These are phyloP conservation scores for Vaccinium darrowii DNA, from an alignment of 148 eudicot species.

Conservation along the genomic window DNA sequence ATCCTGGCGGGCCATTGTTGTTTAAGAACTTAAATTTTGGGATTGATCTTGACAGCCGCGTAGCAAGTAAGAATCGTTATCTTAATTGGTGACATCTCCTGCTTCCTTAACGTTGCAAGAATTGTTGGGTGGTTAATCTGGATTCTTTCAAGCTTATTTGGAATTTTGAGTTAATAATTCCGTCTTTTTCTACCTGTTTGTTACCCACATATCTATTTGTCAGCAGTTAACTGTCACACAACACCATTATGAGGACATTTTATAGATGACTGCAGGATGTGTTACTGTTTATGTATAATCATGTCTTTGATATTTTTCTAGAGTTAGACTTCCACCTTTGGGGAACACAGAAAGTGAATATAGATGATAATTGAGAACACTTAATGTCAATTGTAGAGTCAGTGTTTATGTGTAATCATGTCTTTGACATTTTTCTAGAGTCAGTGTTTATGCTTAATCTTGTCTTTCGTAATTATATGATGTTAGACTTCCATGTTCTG, in stretches of 20 bases:
- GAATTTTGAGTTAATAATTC: background rate
- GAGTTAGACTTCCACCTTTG: background rate
- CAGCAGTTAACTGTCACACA: background rate
- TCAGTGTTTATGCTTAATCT: background rate
- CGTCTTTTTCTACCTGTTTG: background rate
- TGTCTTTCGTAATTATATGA: background rate
- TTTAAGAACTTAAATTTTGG: constrained; percentile 96
- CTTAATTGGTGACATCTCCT: constrained; percentile 8
- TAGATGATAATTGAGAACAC: background rate
- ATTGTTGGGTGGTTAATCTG: background rate
- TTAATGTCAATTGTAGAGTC: background rate
- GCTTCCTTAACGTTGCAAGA: background rate
- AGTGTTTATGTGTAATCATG: background rate
- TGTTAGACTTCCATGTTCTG: too few relatives aligned
- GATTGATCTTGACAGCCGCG: constrained; percentile 94
- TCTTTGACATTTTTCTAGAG: background rate
- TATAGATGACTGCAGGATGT: background rate
- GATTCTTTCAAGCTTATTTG: background rate
- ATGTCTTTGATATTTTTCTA: background rate
- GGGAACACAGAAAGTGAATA: background rate
- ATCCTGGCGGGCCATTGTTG: constrained; percentile 89
- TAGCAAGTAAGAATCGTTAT: constrained; percentile 79
- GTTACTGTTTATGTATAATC: background rate
- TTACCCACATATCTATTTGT: constrained; percentile 6
- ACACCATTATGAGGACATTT: background rate